Conservation (phyloP, 306 rosid species). For the Glycyrrhiza uralensis region DNA sequence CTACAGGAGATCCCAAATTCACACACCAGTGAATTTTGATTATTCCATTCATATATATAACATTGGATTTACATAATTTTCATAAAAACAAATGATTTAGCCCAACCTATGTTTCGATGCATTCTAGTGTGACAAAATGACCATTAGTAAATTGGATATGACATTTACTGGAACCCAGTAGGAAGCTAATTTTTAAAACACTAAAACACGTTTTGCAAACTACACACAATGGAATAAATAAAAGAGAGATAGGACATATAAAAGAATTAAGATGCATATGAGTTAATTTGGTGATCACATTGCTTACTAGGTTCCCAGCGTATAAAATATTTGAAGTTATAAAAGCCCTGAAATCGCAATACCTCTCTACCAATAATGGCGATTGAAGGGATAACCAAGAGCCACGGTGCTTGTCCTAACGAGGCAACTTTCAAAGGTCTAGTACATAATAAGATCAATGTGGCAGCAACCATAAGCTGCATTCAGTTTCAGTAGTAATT, state of each 20-base stretch:
- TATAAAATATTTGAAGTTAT: not conserved
- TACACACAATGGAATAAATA: not conserved
- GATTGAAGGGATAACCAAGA: conserved; percentile 75
- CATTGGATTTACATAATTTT: not conserved
- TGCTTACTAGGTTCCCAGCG: not conserved
- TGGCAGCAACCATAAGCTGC: conserved; percentile 98
- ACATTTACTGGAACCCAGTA: not conserved
- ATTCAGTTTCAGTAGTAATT: conserved; percentile 24
- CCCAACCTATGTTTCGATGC: not conserved
- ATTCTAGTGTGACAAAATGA: not conserved
- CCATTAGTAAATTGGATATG: not conserved
- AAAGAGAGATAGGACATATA: not conserved
- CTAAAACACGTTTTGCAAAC: not conserved
- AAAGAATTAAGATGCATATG: not conserved
- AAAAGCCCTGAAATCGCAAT: conserved; percentile 13
- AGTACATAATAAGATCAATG: conserved; percentile 83
- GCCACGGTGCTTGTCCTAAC: conserved; percentile 71
- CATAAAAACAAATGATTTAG: not conserved
- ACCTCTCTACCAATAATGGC: conserved; percentile 96
- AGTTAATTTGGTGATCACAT: not conserved
- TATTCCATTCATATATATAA: not conserved
- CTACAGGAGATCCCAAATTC: not conserved
- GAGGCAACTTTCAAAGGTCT: conserved; percentile 60
- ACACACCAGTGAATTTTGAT: not conserved
- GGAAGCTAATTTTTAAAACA: not conserved